Evolutionary conservation across 345 rosid genomes (phyloP).

Genomic region (Gossypioides kirkii): DNA sequence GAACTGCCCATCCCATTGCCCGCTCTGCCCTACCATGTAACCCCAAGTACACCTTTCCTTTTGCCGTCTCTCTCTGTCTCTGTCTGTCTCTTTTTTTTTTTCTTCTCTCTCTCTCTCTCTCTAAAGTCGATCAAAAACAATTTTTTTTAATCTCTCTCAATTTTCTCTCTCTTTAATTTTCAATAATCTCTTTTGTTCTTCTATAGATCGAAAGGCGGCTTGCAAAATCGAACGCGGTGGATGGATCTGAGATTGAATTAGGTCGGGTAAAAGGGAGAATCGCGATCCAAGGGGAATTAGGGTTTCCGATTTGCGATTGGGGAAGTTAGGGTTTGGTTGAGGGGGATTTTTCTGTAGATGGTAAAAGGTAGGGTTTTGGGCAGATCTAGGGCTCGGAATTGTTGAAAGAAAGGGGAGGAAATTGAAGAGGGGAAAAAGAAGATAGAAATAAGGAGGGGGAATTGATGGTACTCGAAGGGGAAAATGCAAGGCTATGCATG

Average conservation of each 20-base stretch:
- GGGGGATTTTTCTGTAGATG: not conserved
- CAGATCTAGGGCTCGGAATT: constrained; percentile 22
- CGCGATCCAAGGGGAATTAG: constrained; percentile 24
- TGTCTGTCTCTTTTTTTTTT: constrained; percentile 6
- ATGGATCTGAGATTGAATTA: constrained; percentile 33
- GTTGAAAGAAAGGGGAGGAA: constrained; percentile 3
- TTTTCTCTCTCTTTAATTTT: constrained; percentile 12
- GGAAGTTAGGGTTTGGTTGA: constrained; percentile 31
- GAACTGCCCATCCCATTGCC: constrained; percentile 36
- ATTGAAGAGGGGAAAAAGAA: not conserved
- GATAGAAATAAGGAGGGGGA: constrained; percentile 15
- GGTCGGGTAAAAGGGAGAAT: constrained; percentile 20
- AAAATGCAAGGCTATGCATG: constrained; percentile 73
- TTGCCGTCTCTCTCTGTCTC: constrained; percentile 29
- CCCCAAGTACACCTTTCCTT: constrained; percentile 31
- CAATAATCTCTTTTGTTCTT: constrained; percentile 1
- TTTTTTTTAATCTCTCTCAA: constrained; percentile 3
- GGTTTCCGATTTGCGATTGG: constrained; percentile 19
- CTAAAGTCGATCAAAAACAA: not conserved
- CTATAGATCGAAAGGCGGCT: constrained; percentile 28
- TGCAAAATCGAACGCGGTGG: constrained; percentile 8
- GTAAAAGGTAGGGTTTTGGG: constrained; percentile 20
- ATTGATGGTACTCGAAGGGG: constrained; percentile 55
- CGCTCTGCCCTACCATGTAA: constrained; percentile 43
- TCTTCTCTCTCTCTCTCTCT: constrained; percentile 16